These are phyloP conservation scores for Aotearoamyces nothofagi DNA, from an alignment of 2,329 filamentous ascomycete species.

Conservation along the genomic window DNA sequence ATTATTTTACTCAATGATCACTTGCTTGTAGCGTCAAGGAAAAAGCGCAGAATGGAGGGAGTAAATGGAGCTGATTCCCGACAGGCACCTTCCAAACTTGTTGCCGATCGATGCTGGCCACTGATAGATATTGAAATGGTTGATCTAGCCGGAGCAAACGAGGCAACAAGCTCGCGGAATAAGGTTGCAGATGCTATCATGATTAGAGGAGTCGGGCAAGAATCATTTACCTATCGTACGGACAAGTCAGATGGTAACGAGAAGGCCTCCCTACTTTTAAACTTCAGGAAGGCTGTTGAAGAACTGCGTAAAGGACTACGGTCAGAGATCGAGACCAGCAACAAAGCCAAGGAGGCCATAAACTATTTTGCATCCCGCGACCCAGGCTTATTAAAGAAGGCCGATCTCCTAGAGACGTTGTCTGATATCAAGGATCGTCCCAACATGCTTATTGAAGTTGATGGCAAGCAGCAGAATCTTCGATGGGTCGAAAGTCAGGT, in stretches of 20 bases:
- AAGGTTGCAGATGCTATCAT: constrained; percentile 77
- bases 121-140: constrained; percentile 85
- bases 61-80: constrained; percentile 30
- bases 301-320: constrained; percentile 76
- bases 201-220: constrained; percentile 69
- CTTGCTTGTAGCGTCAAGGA: constrained; percentile 75
- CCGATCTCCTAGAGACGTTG: constrained; percentile 63
- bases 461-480: constrained; percentile 90
- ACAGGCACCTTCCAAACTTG: constrained; percentile 51
- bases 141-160: constrained; percentile 59
- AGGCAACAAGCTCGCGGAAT: constrained; percentile 38
- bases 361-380: constrained; percentile 75
- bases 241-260: constrained; percentile 67
- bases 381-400: constrained; percentile 61
- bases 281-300: constrained; percentile 85
- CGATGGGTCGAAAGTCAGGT: constrained; percentile 93
- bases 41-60: constrained; percentile 77
- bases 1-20: constrained; percentile 92
- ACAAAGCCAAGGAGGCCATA: constrained; percentile 70
- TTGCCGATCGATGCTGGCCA: constrained; percentile 90
- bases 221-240: constrained; percentile 89
- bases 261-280: constrained; percentile 69
- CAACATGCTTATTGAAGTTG: constrained; percentile 79
- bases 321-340: constrained; percentile 75
- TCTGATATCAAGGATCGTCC: constrained; percentile 60